Evolutionary conservation across 257 asterid species (phyloP), one percentile per base, ranked within the genome.

Genomic region (Solanum pennellii): DNA sequence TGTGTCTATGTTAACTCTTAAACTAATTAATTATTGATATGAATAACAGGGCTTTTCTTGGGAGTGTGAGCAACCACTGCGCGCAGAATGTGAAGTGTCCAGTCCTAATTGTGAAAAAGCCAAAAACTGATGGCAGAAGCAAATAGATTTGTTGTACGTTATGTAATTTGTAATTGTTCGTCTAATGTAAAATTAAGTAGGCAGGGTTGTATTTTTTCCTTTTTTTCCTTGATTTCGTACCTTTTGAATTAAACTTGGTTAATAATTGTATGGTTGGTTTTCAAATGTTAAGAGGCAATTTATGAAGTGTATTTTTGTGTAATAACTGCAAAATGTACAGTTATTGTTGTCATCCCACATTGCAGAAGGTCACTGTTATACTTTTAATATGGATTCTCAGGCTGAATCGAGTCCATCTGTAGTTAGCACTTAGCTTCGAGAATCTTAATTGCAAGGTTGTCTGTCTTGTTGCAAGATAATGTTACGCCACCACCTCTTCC

Each of bases 41-140:
- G 41, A 80, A 80, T 80, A 80, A 29, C 95, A 94, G 96, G 96
- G 95, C 95, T 76, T 91, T 94, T 88, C 94, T 94, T 66, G 98
- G 98, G 60, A 94, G 98, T 59, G 98, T 95, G 87, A 95, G 98
- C 90, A 92, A 91, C 42, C 94, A 94, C 33, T 95, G 98, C 86
- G 95, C 94, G 10, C 95, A 92, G 79, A 92, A 92, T 39, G 92
- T 84, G 35, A 94, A 91, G 84, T 93, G 98, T 71, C 98, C 98
- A 3, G 94, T 95, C 77, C 69, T 95, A 88, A 91, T 94, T 71
- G 98, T 93, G 91, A 95, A 94, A 86, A 92, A 86, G 89, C 94
- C 98, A 7, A 90, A 94, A 89, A 52, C 92, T 35, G 23, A 83
- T 73, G 88, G 80, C 73, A 90, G 41, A 41, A 75, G 66, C 33